Percentiles rank a stretch among this genome's conserved stretches.
phyloP scores from a whole-genome alignment of 345 rosid genomes.

The Eucalyptus pauciflora region DNA sequence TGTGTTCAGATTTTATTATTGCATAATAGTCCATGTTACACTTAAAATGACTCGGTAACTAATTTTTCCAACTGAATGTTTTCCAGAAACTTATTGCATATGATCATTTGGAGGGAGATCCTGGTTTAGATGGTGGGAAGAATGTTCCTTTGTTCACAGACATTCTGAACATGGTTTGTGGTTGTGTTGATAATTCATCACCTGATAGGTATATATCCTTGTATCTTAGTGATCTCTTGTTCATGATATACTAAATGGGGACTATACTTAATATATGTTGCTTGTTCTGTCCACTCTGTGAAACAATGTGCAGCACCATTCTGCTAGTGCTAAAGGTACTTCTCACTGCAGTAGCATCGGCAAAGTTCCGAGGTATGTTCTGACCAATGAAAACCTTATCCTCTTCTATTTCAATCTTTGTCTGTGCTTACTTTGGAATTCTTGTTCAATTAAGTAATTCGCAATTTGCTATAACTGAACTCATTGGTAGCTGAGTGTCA shows the following conservation, averaged over 20 bases:
- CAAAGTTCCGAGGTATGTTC: conserved; percentile 79
- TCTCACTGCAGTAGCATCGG: conserved; percentile 89
- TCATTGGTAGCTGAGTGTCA: neutral
- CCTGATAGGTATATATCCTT: conserved; percentile 64
- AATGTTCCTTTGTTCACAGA: conserved; percentile 76
- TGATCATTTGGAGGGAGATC: conserved; percentile 96
- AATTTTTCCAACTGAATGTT: conserved; percentile 4
- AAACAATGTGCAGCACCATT: conserved; percentile 61
- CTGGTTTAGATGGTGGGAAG: conserved; percentile 88
- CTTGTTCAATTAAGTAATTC: neutral
- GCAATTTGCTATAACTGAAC: neutral
- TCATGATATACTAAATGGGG: neutral
- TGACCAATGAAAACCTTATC: neutral
- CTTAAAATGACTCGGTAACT: neutral
- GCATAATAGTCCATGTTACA: neutral
- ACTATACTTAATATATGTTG: neutral
- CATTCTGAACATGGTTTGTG: conserved; percentile 79
- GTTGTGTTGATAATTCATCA: conserved; percentile 86
- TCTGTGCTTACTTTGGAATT: neutral
- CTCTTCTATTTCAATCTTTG: neutral
- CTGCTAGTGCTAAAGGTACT: conserved; percentile 94
- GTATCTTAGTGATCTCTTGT: neutral
- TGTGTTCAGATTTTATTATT: neutral
- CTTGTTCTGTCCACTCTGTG: conserved; percentile 10
- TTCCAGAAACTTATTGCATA: conserved; percentile 93